phyloP scores from a whole-genome alignment of 345 rosid genomes.

The Populus davidiana region DNA sequence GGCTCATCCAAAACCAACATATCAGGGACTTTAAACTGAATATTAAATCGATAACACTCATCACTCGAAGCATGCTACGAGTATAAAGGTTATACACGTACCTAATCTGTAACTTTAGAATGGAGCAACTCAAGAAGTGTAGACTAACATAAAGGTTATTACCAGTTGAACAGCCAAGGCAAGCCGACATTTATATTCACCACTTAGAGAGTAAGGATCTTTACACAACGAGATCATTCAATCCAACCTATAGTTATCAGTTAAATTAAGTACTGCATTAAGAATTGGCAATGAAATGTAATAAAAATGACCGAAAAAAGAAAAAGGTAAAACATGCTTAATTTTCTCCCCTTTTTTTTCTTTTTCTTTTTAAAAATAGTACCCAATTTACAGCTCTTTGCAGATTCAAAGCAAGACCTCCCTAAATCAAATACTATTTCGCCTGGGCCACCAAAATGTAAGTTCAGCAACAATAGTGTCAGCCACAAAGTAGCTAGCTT shows the following conservation, averaged over 20 bases:
- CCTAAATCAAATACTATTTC: constrained; percentile 57
- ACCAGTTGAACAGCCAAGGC: constrained; percentile 91
- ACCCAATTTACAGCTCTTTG: constrained; percentile 92
- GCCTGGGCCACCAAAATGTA: constrained; percentile 93
- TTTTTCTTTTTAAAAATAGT: not conserved
- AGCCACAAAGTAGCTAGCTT: constrained; percentile 71
- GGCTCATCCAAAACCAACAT: constrained; percentile 87
- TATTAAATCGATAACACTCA: constrained; percentile 13
- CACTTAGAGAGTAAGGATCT: constrained; percentile 86
- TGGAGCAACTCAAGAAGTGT: not conserved
- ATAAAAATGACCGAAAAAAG: not conserved
- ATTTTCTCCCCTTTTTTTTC: not conserved
- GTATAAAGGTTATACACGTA: not conserved
- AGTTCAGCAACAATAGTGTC: constrained; percentile 85
- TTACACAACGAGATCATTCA: constrained; percentile 72
- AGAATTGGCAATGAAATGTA: not conserved
- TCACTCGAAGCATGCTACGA: not conserved
- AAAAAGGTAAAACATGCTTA: constrained; percentile 2
- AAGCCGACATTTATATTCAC: constrained; percentile 91
- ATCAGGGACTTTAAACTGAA: constrained; percentile 82
- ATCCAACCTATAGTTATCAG: constrained; percentile 64
- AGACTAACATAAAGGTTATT: constrained; percentile 22
- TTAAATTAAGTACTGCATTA: not conserved
- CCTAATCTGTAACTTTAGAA: not conserved
- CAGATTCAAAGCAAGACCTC: constrained; percentile 66